Percentiles rank a stretch among this genome's conserved stretches.
Conservation (phyloP, 768 basidiomycete species). For the Fomitopsis pulvina region DNA sequence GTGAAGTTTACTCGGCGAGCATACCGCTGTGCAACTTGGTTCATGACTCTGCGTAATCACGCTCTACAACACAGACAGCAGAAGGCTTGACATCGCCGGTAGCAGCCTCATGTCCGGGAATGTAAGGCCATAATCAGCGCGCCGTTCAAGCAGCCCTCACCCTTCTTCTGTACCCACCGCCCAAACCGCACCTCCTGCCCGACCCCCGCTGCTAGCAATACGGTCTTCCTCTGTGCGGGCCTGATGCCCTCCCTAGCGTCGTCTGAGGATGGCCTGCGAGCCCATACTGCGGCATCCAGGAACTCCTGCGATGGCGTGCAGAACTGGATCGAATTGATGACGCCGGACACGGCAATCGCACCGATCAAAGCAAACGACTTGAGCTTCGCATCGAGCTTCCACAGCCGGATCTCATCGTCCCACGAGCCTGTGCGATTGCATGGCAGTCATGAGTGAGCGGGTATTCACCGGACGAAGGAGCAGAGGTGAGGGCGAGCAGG, state of each 20-base stretch:
- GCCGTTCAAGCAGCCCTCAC: constrained; percentile 64
- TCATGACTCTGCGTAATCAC: too few species aligned
- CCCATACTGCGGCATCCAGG: constrained; percentile 39
- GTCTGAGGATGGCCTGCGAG: constrained; percentile 7
- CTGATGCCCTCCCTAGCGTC: constrained; percentile 26
- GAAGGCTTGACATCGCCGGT: too few species aligned
- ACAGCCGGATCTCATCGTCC: constrained; percentile 85
- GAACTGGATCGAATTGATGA: constrained; percentile 89
- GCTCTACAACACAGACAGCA: too few species aligned
- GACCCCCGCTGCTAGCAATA: constrained; percentile 71
- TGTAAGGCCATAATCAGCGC: constrained; percentile 57
- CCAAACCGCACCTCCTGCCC: constrained; percentile 89
- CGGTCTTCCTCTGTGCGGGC: constrained; percentile 11
- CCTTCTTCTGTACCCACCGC: constrained; percentile 78
- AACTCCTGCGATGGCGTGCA: constrained; percentile 42
- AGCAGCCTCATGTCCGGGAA: constrained; percentile 27
- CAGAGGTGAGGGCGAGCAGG: too few species aligned
- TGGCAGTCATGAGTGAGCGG: background rate
- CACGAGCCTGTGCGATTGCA: constrained; percentile 65
- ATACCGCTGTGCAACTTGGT: too few species aligned
- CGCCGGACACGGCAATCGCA: constrained; percentile 61
- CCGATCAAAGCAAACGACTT: constrained; percentile 69
- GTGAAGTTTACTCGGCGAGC: too few species aligned
- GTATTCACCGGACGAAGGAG: background rate
- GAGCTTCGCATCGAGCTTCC: constrained; percentile 79